Base-by-base conservation (phyloP, 2,329 filamentous ascomycete species). In the Berkeleyomyces rouxiae region DNA sequence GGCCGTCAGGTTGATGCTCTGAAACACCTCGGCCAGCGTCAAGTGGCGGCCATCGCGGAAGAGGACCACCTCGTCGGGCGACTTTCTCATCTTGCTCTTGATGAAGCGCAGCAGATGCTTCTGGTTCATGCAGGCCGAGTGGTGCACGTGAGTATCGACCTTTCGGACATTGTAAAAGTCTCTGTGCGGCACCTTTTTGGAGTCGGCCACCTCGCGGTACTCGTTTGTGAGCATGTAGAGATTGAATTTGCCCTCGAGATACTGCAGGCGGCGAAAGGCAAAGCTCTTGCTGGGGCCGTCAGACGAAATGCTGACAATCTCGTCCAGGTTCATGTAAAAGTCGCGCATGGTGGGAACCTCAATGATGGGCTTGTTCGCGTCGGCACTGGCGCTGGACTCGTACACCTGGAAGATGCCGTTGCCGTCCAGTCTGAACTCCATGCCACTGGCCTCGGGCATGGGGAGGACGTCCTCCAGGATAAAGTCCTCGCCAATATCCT, bases 71-170 rank as follows among this genome's bases (percentile, higher is more conserved):
- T 99, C 93, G 69, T 97, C 88, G 0, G 91, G 90, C 16, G 83
- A 93, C 74, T 96, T 99, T 81, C 96, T 97, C 90, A 99, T 96
- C 76, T 99, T 99, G 75, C 90, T 96, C 75, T 99, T 99, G 78
- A 99, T 99, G 74, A 99, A 99, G 62, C 93, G 89, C 65, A 99
- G 78, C 63, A 99, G 76, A 79, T 99, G 93, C 75, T 99, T 99
- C 74, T 99, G 93, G 71, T 99, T 99, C 93, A 99, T 99, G 72
- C 93, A 99, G 33, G 93, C 93, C 13, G 93, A 99, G 73, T 99
- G 93, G 72, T 99, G 93, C 68, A 99, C 93, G 79, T 99, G 93
- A 7, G 93, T 99, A 71, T 99, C 93, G 59, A 99, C 93, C 73
- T 99, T 99, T 71, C 93, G 83, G 58, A 99, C 93, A 71, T 99